A percentile compares a stretch with the other conserved stretches of the same genome.
phyloP scores from a whole-genome alignment of 2,329 filamentous ascomycete species.

The Aspergillus sp. region DNA sequence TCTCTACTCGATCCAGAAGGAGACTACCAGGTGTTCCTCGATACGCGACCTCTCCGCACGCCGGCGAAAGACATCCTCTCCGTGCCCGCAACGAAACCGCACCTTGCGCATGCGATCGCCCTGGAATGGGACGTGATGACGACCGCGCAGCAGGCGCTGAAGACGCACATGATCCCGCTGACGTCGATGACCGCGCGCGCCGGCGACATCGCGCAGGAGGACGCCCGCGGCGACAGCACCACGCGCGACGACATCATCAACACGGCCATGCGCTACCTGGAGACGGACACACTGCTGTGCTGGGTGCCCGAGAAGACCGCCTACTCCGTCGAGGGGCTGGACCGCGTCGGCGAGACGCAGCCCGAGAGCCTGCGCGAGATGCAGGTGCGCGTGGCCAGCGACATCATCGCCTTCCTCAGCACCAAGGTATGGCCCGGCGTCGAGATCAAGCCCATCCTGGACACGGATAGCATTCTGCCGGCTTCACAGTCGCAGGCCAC shows the following conservation, averaged over 20 bases:
- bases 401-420: constrained; percentile 70
- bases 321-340: constrained; percentile 52
- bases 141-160: constrained; percentile 78
- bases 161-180: constrained; percentile 83
- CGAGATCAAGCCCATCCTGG: constrained; percentile 76
- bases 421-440: constrained; percentile 80
- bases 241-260: constrained; percentile 64
- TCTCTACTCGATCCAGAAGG: constrained; percentile 28
- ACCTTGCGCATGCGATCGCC: constrained; percentile 81
- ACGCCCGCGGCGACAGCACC: constrained; percentile 50
- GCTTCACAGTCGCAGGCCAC: constrained; percentile 70
- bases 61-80: constrained; percentile 70
- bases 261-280: constrained; percentile 78
- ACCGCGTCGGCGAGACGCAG: constrained; percentile 44
- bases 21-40: constrained; percentile 68
- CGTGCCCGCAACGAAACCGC: constrained; percentile 71
- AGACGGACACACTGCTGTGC: constrained; percentile 90
- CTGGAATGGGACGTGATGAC: constrained; percentile 89
- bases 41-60: constrained; percentile 75
- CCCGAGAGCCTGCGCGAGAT: constrained; percentile 65
- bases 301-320: constrained; percentile 66
- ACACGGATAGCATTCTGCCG: constrained; percentile 73
- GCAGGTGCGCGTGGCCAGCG: constrained; percentile 68
- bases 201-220: constrained; percentile 73
- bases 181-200: constrained; percentile 83